Evolutionary conservation across 805 yeast species (phyloP).

Genomic region (Candida insectorum): DNA sequence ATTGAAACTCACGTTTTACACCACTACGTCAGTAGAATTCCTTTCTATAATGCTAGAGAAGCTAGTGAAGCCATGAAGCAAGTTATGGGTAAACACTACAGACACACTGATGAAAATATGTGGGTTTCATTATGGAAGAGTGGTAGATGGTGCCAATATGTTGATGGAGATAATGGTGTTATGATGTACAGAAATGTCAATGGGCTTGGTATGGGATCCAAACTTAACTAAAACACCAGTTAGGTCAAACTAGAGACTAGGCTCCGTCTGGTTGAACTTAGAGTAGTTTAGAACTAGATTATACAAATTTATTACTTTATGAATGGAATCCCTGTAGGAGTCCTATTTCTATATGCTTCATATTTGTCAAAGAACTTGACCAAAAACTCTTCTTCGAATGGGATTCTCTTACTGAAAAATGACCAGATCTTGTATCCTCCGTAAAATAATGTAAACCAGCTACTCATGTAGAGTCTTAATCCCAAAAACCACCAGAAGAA

Average conservation of each 20-base stretch:
- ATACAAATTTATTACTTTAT: slow-evolving; percentile 1
- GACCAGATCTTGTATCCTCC: slow-evolving; percentile 59
- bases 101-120: slow-evolving; percentile 67
- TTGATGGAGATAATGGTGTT: slow-evolving; percentile 69
- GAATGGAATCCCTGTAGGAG: slow-evolving; percentile 49
- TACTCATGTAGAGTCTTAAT: slow-evolving; percentile 66
- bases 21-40: slow-evolving; percentile 80
- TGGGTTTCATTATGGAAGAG: slow-evolving; percentile 62
- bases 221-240: slow-evolving; percentile 2
- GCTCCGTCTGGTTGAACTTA: too few species aligned
- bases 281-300: too few species aligned
- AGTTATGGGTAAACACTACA: slow-evolving; percentile 83
- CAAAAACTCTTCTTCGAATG: slow-evolving; percentile 66
- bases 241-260: slow-evolving; percentile 1
- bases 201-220: slow-evolving; percentile 35
- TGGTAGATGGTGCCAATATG: slow-evolving; percentile 66
- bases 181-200: slow-evolving; percentile 74
- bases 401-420: slow-evolving; percentile 69
- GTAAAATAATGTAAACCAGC: slow-evolving; percentile 53
- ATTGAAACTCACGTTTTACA: slow-evolving; percentile 89
- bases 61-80: slow-evolving; percentile 75
- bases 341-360: slow-evolving; percentile 43
- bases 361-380: slow-evolving; percentile 73
- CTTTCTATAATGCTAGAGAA: slow-evolving; percentile 82
- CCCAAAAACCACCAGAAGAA: slow-evolving; percentile 94